A percentile compares a stretch with the other conserved stretches of the same genome.
These are phyloP conservation scores for Corylus avellana DNA, from an alignment of 306 rosid genomes.

Conservation along the genomic window DNA sequence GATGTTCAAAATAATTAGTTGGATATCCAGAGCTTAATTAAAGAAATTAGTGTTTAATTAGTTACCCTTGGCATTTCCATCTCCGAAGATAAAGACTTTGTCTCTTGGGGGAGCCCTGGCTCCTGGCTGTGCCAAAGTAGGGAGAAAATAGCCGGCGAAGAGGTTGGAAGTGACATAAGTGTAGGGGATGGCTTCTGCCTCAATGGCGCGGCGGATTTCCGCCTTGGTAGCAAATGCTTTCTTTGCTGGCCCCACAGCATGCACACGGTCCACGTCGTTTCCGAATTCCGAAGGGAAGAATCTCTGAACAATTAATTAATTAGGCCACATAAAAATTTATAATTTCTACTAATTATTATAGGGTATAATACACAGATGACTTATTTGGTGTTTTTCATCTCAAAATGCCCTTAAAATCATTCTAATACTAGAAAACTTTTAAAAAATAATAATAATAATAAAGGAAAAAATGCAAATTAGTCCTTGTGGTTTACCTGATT, in stretches of 20 bases:
- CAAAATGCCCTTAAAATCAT: no score
- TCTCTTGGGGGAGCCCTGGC: slow-evolving; percentile 49
- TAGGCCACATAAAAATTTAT: no score
- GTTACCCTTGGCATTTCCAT: slow-evolving; percentile 49
- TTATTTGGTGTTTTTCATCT: no score
- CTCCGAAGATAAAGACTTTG: slow-evolving; percentile 46
- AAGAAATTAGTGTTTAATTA: not conserved
- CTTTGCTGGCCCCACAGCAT: slow-evolving; percentile 61
- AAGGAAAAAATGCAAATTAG: no score
- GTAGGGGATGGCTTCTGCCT: slow-evolving; percentile 47
- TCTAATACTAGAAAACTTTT: no score
- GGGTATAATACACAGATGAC: no score
- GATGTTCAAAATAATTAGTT: no score
- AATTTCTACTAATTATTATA: no score
- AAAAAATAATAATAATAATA: no score
- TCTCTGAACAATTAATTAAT: slow-evolving; percentile 28
- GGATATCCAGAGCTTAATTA: not conserved
- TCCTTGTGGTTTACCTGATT: no score
- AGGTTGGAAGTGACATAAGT: slow-evolving; percentile 42
- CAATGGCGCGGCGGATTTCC: slow-evolving; percentile 44
- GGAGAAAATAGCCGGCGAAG: slow-evolving; percentile 43
- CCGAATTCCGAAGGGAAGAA: slow-evolving; percentile 62
- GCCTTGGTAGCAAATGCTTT: slow-evolving; percentile 40
- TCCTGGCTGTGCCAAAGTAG: slow-evolving; percentile 45
- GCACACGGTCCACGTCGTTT: slow-evolving; percentile 44